Conservation (phyloP, 2,329 filamentous ascomycete species). For the Hypoxylon sp. region DNA sequence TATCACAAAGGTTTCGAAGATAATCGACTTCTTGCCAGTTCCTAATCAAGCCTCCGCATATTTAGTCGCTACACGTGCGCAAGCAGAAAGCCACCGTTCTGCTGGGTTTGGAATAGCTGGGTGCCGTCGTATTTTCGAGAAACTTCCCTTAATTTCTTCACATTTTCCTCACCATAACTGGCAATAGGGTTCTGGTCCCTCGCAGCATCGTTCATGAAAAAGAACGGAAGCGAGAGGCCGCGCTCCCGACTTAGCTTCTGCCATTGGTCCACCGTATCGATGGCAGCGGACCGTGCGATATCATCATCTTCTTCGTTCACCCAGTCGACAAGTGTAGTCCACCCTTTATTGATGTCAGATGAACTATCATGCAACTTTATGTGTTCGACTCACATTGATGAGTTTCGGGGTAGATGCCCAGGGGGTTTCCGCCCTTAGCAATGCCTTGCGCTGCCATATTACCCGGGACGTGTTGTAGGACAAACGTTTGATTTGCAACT, state of each 20-base stretch:
- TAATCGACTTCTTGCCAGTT: too few species aligned
- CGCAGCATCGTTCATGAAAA: slow-evolving; percentile 50
- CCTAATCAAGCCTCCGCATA: too few species aligned
- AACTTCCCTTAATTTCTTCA: slow-evolving; percentile 44
- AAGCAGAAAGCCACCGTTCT: slow-evolving; percentile 44
- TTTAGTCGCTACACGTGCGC: not conserved
- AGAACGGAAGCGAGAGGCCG: slow-evolving; percentile 11
- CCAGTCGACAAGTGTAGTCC: slow-evolving; percentile 48
- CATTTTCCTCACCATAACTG: slow-evolving; percentile 47
- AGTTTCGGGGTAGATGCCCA: slow-evolving; percentile 31
- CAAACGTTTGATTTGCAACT: slow-evolving; percentile 47
- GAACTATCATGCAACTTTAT: not conserved
- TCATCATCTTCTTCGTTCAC: slow-evolving; percentile 38
- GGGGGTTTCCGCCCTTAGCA: slow-evolving; percentile 43
- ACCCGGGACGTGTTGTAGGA: slow-evolving; percentile 36
- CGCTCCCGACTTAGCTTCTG: slow-evolving; percentile 21
- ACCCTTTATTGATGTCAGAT: slow-evolving; percentile 31
- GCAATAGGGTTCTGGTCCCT: slow-evolving; percentile 49
- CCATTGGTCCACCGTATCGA: slow-evolving; percentile 38
- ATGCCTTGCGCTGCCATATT: slow-evolving; percentile 33
- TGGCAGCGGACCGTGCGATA: slow-evolving; percentile 36
- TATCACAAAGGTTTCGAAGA: too few species aligned
- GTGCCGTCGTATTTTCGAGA: slow-evolving; percentile 48
- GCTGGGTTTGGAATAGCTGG: slow-evolving; percentile 51
- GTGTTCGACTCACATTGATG: slow-evolving; percentile 41